Evolutionary conservation across 495 filamentous ascomycete genomes (phyloP), one percentile per base, ranked within the genome.

Genomic region (Viridothelium virens): DNA sequence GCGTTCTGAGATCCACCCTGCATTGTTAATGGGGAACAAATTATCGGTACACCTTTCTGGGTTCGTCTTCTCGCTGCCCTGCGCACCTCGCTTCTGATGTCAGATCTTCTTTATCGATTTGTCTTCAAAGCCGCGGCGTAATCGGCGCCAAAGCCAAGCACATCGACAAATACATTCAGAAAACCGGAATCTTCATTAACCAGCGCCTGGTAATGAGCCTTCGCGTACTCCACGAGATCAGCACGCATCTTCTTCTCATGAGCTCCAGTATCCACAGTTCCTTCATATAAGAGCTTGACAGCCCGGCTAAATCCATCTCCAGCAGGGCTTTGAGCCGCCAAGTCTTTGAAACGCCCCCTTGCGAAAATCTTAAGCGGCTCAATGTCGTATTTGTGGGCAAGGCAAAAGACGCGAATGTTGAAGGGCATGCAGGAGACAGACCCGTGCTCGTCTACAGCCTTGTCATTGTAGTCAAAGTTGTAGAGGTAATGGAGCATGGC

Each of bases 321-420:
- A 53, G n/a, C 48, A 14, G 48, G 48, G 18, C 5, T 25, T 5
- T 53, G 11, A 5, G 10, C 5, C 5, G 48, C 1, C 16, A 53
- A 53, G 48, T n/a, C 16, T 18, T 38, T 10, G 33, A 63, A 67
- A 47, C 53, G 38, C 25, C 16, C 39, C 16, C 36, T 46, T n/a
- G 66, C 66, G n/a, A 63, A 62, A 2, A 11, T 25, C 37, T 56
- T 63, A 18, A 65, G 59, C 11, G 38, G 14, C 11, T 38, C 16
- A 39, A 69, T 39, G 25, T 61, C 62, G 62, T 66, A 69, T 36
- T 69, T 69, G 31, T 69, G 63, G 9, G 67, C 67, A 37, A 69
- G 46, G 10, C 39, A 63, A 50, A 65, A 69, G 18, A 66, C 56
- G 16, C 38, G 31, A 36, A 69, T 48, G 14, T 41, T 46, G 41